Evolutionary conservation across 805 yeast species (phyloP), one percentile per base, ranked within the genome.

Genomic region (Nakazawaea pomicola): DNA sequence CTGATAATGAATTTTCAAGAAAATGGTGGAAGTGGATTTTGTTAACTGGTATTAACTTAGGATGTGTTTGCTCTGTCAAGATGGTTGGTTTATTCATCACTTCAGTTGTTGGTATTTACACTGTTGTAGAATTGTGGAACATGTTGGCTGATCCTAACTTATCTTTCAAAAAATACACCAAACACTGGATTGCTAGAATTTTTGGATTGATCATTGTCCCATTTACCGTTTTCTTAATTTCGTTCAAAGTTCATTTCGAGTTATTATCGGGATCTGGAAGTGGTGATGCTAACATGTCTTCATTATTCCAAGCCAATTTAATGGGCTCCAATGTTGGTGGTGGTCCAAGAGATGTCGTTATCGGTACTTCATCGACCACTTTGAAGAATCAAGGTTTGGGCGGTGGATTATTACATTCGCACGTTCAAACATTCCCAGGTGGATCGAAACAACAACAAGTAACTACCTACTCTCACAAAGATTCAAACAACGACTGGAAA

Each of bases 1-100:
- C 70, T 30, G 49, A 55, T 12, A 57, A 64, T 38, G 66, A 68
- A 27, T 87, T 90, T 56, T 57, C 84, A 10, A 68, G 80, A 54
- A 74, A 77, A 56, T 91, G 99, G 97, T 93, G 95, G 95, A 79
- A 78, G 58, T 91, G 97, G 96, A 64, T 93, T 39, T 52, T 83
- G 18, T 64, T 84, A 44, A 84, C 95, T 7, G 99, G 99, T 49
- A 65, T 88, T 39, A 69, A 78, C 34, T 78, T 93, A 54, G 98
- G 99, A 31, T 85, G 93, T 60, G 84, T 90, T 15, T 83, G 91
- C 57, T 83, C 95, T 21, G 95, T 89, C 44, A 93, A 93, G 65
- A 88, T 90, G 96, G 98, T 93, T 44, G 99, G 99, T 53, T 72
- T 91, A 43, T 87, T 93, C 55, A 86, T 87, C 46, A 91, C 95